Conservation (phyloP, 805 yeast genomes). For the Candida morakotiae region DNA sequence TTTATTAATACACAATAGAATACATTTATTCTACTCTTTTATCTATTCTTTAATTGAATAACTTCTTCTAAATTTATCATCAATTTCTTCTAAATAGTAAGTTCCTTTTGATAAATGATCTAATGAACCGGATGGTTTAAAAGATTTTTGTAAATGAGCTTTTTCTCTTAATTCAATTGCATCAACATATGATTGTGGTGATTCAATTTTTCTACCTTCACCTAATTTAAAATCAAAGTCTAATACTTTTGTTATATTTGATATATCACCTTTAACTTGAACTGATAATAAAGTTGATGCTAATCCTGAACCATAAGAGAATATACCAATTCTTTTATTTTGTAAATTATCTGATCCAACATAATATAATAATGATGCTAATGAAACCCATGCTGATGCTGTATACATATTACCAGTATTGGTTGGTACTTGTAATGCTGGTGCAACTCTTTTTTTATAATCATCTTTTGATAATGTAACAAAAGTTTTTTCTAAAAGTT, state of each 20-base stretch:
- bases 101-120: slow-evolving; percentile 72
- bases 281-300: slow-evolving; percentile 87
- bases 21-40: too few relatives aligned
- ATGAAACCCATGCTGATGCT: slow-evolving; percentile 84
- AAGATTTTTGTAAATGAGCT: slow-evolving; percentile 77
- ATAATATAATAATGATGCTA: slow-evolving; percentile 74
- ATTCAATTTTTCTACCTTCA: slow-evolving; percentile 53
- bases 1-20: too few relatives aligned
- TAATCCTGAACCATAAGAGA: slow-evolving; percentile 97
- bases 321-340: slow-evolving; percentile 82
- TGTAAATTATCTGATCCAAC: slow-evolving; percentile 72
- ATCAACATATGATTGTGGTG: slow-evolving; percentile 79
- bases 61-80: slow-evolving; percentile 83
- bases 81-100: slow-evolving; percentile 78
- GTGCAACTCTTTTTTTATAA: slow-evolving; percentile 65
- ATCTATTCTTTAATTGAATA: slow-evolving; percentile 73
- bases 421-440: slow-evolving; percentile 84
- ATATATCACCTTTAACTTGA: slow-evolving; percentile 75
- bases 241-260: slow-evolving; percentile 58
- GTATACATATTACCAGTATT: slow-evolving; percentile 99
- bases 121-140: slow-evolving; percentile 73
- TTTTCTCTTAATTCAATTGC: slow-evolving; percentile 84
- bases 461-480: slow-evolving; percentile 69
- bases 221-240: slow-evolving; percentile 66
- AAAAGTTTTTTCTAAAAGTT: slow-evolving; percentile 78